Percentiles rank a stretch among this genome's conserved stretches.
Conservation (phyloP, 2,329 filamentous ascomycete genomes). For the Penicillium rolfsii region DNA sequence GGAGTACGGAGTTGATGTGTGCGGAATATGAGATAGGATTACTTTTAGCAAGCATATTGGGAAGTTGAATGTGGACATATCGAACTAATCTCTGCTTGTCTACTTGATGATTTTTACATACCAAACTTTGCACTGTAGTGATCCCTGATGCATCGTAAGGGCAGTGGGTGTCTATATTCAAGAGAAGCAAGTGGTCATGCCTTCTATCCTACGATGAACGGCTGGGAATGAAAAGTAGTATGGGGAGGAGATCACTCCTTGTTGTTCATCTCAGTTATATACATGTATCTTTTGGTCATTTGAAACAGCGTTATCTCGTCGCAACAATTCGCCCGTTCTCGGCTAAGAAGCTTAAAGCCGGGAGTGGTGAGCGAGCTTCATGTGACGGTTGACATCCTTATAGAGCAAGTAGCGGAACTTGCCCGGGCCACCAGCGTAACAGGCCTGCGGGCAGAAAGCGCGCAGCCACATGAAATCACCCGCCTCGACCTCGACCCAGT, state of each 20-base stretch:
- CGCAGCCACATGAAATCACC: conserved; percentile 36
- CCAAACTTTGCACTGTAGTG: not conserved
- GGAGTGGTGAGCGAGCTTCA: conserved; percentile 26
- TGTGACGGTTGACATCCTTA: conserved; percentile 34
- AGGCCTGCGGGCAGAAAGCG: conserved; percentile 33
- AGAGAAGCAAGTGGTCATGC: not conserved
- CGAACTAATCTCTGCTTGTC: not conserved
- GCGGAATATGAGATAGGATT: conserved; percentile 14
- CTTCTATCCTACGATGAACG: not conserved
- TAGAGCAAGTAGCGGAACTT: conserved; percentile 33
- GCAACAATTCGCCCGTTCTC: not conserved
- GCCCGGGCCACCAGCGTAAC: conserved; percentile 32
- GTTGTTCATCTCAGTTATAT: not conserved
- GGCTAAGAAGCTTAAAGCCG: not conserved
- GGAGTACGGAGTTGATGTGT: conserved; percentile 29
- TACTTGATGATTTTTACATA: not conserved
- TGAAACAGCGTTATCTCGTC: not conserved
- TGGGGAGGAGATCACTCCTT: not conserved
- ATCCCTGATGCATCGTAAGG: not conserved
- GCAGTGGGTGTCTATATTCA: not conserved
- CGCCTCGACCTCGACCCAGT: conserved; percentile 34
- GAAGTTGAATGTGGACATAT: conserved; percentile 4
- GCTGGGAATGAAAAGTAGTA: not conserved
- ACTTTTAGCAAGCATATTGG: conserved; percentile 17
- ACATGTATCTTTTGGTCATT: conserved; percentile 1